Evolutionary conservation across 2,329 filamentous ascomycete genomes (phyloP), one percentile per base, ranked within the genome.

Genomic region (Thielaviopsis cerberus): DNA sequence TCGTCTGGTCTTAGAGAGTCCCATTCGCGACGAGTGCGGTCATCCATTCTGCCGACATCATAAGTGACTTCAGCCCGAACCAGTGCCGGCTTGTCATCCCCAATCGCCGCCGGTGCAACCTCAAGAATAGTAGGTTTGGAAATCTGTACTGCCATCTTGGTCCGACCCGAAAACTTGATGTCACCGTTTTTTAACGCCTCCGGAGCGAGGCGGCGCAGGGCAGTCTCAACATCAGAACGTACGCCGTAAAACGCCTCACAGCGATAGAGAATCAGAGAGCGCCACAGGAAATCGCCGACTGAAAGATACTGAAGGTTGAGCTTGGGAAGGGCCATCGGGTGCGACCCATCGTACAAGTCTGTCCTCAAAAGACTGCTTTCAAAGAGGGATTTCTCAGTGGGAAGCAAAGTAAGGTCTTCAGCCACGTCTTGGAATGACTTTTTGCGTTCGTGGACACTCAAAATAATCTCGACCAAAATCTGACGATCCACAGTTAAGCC

Each of bases 281-380:
- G 81, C 89, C 90, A 98, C n/a, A 98, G 72, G 65, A 98, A 98
- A 69, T 98, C 92, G 2, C 89, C 89, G 55, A 95, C 81, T 2
- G 90, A 94, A 15, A 98, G 76, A 69, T 98, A 98, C 67, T 98
- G 92, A 26, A 98, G 74, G 64, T 96, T 98, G 52, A 97, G 72
- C 68, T 98, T 98, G 2, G 92, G 92, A 51, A 98, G 81, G 2
- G 92, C 88, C 59, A 98, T 75, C 4, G 92, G 90, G 53, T 81
- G 81, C 24, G 88, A 89, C 25, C 90, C 90, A 68, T 95, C 85
- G 65, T 96, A 97, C 7, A 76, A 77, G 65, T 96, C 90, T 59
- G 91, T 91, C 59, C 88, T 81, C 58, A 90, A 71, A 57, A 95
- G 78, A 25, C 82, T 81, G 55, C 76, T 76, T 60, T 96, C 88